Evolutionary conservation across 768 basidiomycete genomes (phyloP).

Genomic region (Mycena kentingensis): DNA sequence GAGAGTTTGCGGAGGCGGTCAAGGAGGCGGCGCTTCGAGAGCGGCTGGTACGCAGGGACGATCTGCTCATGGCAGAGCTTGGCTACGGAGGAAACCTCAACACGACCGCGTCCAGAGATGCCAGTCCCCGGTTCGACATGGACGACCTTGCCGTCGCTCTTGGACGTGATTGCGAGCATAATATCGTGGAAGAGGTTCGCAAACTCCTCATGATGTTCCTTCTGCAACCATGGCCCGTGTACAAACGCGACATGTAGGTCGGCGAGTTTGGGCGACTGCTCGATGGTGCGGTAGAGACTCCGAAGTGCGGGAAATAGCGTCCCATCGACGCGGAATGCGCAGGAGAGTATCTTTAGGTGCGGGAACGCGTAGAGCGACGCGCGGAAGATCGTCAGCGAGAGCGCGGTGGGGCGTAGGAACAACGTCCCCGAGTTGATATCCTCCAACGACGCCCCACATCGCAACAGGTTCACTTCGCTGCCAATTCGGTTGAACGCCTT

Average conservation of each 20-base stretch:
- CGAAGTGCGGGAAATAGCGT: not conserved
- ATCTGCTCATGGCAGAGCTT: not conserved
- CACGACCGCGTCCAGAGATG: not conserved
- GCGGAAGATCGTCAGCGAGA: not conserved
- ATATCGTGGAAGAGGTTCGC: conserved; percentile 1
- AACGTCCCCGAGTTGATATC: not conserved
- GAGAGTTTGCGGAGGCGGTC: not conserved
- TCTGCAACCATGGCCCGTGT: not conserved
- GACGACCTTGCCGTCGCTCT: not conserved
- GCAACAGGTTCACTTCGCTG: not conserved
- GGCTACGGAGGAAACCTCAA: not conserved
- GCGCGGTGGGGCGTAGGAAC: not conserved
- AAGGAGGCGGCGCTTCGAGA: not conserved
- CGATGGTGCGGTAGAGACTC: not conserved
- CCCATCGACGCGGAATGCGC: not conserved
- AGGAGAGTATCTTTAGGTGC: not conserved
- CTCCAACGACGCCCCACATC: not conserved
- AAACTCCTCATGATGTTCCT: not conserved
- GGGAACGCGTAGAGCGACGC: not conserved
- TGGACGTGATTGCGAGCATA: not conserved
- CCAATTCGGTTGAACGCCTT: not conserved
- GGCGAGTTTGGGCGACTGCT: not conserved
- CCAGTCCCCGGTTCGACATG: not conserved
- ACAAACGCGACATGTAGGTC: not conserved
- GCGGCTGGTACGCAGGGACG: not conserved